phyloP scores from a whole-genome alignment of 2,329 filamentous ascomycete species.

The Beauveria scarabaeidicola region DNA sequence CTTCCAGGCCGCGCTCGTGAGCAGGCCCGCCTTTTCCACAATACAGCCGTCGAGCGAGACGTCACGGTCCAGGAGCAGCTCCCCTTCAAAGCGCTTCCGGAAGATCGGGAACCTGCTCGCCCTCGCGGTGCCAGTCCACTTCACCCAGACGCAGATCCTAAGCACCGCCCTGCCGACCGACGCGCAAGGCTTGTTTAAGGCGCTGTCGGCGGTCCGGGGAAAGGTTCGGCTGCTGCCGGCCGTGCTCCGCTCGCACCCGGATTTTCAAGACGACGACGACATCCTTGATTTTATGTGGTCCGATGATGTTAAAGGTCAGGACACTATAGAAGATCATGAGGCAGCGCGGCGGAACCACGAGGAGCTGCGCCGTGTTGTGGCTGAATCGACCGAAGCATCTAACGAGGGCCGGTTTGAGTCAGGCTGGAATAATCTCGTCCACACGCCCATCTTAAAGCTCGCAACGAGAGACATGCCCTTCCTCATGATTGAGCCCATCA shows the following conservation, averaged over 20 bases:
- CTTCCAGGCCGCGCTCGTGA: neutral
- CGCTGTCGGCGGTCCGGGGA: neutral
- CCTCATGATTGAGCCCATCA: neutral
- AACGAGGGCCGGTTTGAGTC: neutral
- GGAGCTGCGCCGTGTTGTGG: neutral
- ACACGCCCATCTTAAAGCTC: neutral
- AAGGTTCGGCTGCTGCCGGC: neutral
- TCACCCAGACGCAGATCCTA: neutral
- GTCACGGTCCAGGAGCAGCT: neutral
- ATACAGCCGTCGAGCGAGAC: neutral
- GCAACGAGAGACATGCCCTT: neutral
- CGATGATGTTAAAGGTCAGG: neutral
- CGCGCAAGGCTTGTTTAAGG: neutral
- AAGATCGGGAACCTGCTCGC: neutral
- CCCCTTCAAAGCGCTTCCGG: neutral
- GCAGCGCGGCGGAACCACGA: neutral
- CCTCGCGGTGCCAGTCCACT: neutral
- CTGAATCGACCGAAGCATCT: neutral
- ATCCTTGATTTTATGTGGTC: neutral
- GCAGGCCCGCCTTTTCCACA: neutral
- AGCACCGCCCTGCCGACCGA: neutral
- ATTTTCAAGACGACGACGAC: neutral
- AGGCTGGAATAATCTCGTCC: neutral
- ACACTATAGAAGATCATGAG: neutral
- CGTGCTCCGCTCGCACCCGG: neutral